These are phyloP conservation scores for Protomyces pachydermus DNA, from an alignment of 1,139 yeast genomes.

Conservation along the genomic window DNA sequence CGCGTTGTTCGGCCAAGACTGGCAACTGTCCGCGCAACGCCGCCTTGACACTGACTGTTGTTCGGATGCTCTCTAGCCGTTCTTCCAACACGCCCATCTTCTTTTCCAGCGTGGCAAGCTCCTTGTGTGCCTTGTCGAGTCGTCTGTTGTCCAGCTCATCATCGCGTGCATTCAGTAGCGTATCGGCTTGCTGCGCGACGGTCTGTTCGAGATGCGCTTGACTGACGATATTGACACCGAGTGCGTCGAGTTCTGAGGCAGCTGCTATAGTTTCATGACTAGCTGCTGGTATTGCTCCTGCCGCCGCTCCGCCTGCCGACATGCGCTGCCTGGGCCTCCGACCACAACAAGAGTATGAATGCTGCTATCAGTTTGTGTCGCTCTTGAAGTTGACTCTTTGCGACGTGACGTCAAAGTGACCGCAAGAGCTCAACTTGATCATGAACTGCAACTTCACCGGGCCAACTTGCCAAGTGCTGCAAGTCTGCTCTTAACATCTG, in stretches of 20 bases:
- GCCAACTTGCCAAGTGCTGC: background rate
- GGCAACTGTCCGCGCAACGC: constrained; percentile 53
- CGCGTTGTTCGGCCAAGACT: constrained; percentile 45
- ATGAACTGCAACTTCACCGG: background rate
- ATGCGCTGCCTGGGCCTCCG: no score
- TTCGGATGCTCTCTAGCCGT: constrained; percentile 50
- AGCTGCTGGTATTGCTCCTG: no score
- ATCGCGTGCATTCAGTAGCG: constrained; percentile 56
- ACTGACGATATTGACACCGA: constrained; percentile 57
- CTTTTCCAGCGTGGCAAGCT: constrained; percentile 38
- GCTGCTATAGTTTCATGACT: background rate
- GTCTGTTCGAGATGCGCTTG: constrained; percentile 69
- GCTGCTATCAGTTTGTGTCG: no score
- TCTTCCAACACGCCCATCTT: constrained; percentile 49
- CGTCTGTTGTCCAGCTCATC: constrained; percentile 70
- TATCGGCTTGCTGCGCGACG: constrained; percentile 59
- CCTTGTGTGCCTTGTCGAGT: constrained; percentile 57
- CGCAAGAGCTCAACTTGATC: no score
- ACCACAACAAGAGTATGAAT: no score
- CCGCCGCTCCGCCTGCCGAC: no score
- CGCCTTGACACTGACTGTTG: constrained; percentile 63
- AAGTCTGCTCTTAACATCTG: background rate
- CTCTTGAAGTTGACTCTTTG: no score
- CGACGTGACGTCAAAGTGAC: no score
- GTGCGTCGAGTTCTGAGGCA: constrained; percentile 16